Evolutionary conservation across 495 filamentous ascomycete species (phyloP), one percentile per base, ranked within the genome.

Genomic region (Penicillium lagena): DNA sequence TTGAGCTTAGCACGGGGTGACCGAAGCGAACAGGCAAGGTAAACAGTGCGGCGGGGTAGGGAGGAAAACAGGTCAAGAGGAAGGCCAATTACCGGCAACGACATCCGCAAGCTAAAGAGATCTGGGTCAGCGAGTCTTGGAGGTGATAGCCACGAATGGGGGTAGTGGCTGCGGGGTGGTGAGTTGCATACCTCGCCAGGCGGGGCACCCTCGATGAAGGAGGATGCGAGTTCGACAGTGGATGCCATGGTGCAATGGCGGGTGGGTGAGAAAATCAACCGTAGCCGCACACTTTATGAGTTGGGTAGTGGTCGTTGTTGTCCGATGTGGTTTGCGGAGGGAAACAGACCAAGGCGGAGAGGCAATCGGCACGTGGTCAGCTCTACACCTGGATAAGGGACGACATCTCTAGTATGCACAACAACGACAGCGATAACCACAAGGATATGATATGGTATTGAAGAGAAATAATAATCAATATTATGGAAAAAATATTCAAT

Each of bases 151-250:
- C 22, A 22, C 22, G 22, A 22, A 22, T 22, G 22, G 22, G 22
- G 22, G 22, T 22, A 6, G 22, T 22, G 22, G 22, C 34, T 27
- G 29, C 40, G 14, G 29, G 29, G 38, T 39, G 43, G 28, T 48
- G 38, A 43, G 22, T 7, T 39, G 60, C 75, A 54, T 80, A 96
- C 93, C 87, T 99, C 94, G 70, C 94, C 94, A 29, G 94, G 94
- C 35, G 93, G 93, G 58, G 93, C 89, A 63, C 89, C 88, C 66
- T 96, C 82, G 49, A 99, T 82, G 65, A 97, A 99, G 5, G 88
- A 83, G 49, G 89, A 87, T 42, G 87, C 70, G 28, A 85, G 82
- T 45, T 83, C 79, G 47, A 83, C 58, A 17, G 67, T 70, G 9
- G 67, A 64, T 34, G 65, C 46, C 71, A 75, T 75, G 45, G 33